Base-by-base conservation (phyloP, 2,329 filamentous ascomycete species). In the Sporothrix variecibatus region DNA sequence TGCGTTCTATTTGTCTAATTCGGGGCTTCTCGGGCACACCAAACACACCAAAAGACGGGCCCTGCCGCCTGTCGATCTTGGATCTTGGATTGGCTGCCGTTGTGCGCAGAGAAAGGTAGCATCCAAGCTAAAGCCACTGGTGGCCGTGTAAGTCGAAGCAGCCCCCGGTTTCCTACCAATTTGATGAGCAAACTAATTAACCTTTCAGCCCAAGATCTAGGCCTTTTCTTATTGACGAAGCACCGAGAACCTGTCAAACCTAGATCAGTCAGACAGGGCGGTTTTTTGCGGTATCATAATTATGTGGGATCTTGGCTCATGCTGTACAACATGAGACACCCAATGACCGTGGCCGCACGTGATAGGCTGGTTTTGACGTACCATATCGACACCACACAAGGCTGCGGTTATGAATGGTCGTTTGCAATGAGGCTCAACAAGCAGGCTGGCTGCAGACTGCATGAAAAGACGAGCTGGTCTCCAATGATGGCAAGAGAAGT, bases 51-150 rank as follows among this genome's bases (percentile, higher is more conserved):
- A 49, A 17, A 15, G 15, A 40, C 68, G 68, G 51, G 51, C 68
- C 68, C 23, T 58, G 68, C 68, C 68, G 68, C 26, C 51, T 40
- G 68, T 71, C 51, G 51, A 71, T 71, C 68, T 28, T 60, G 34
- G 51, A 71, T 71, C 68, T 28, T 60, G 34, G 68, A n/a, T 34
- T 40, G 68, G 40, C 12, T 31, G 15, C 15, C 43, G 43, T 6
- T 49, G 23, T 20, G 17, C 1, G 11, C n/a, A 46, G 40, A 2
- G 12, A 51, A 34, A 51, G 65, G 38, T 69, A 43, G 49, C 62
- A 67, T 64, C 34, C 26, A 8, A 28, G 28, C 34, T 11, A 40
- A 6, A 28, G 28, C 20, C 9, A 40, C 20, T 7, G 17, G 11
- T 46, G 38, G 9, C 26, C 11, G 34, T 71, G 68, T 71, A 60